Percentiles rank a stretch among this genome's conserved stretches.
Conservation (phyloP, 164 flowering plant genomes). For the Berberis thunbergii region DNA sequence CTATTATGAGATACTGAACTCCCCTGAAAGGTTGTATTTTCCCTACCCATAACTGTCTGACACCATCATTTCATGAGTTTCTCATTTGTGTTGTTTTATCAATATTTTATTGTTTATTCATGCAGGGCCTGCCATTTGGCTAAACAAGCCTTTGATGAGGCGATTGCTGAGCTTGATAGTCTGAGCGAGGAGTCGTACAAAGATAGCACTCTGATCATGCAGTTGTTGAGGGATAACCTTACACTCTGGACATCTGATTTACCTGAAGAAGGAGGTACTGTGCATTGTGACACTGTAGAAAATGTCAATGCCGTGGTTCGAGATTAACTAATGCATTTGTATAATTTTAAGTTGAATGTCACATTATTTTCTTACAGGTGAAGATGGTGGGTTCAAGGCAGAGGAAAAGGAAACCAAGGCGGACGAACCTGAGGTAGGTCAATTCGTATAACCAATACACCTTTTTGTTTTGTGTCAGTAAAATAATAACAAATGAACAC, state of each 20-base stretch:
- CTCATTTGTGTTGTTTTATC: not conserved
- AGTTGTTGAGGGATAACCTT: constrained; percentile 83
- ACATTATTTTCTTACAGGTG: constrained; percentile 23
- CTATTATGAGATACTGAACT: constrained; percentile 81
- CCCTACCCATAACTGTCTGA: not conserved
- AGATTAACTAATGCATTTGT: not conserved
- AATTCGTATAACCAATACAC: not conserved
- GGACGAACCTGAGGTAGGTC: constrained; percentile 33
- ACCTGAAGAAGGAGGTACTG: constrained; percentile 78
- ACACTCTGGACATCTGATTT: constrained; percentile 93
- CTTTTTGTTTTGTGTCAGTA: not conserved
- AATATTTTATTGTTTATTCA: constrained; percentile 5
- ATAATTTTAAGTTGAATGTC: not conserved
- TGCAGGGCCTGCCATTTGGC: constrained; percentile 89
- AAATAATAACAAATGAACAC: not conserved
- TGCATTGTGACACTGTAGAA: not conserved
- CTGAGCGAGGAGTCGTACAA: constrained; percentile 89
- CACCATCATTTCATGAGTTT: not conserved
- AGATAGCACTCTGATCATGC: constrained; percentile 90
- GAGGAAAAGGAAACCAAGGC: constrained; percentile 52
- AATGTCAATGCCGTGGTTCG: too few relatives aligned
- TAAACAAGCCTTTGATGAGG: constrained; percentile 90
- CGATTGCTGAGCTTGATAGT: constrained; percentile 82
- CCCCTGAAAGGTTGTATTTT: constrained; percentile 59
- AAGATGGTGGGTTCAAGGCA: constrained; percentile 35